These are phyloP conservation scores for Debaryomyces udenii DNA, from an alignment of 1,139 yeast species.

Conservation along the genomic window DNA sequence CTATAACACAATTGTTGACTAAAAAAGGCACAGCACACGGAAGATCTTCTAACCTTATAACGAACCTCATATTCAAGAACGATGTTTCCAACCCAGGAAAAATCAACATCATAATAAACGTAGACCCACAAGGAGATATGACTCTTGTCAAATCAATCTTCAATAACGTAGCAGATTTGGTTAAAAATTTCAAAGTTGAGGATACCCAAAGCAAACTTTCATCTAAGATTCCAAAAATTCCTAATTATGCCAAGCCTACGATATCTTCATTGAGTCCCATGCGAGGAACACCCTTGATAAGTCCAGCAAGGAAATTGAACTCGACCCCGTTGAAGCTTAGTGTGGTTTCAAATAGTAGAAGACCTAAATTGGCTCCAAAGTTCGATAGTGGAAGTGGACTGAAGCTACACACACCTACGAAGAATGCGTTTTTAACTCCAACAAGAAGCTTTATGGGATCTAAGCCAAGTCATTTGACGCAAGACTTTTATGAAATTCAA, in stretches of 20 bases:
- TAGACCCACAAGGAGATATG: constrained; percentile 32
- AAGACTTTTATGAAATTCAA: constrained; percentile 13
- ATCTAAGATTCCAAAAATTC: constrained; percentile 15
- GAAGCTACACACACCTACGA: constrained; percentile 7
- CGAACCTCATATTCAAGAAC: constrained; percentile 32
- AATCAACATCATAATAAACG: constrained; percentile 29
- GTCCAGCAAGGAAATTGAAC: constrained; percentile 6
- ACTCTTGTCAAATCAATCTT: constrained; percentile 31
- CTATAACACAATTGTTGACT: constrained; percentile 32
- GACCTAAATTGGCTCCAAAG: constrained; percentile 8
- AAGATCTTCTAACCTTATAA: constrained; percentile 31
- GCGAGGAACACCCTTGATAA: constrained; percentile 4
- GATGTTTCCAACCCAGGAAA: constrained; percentile 12
- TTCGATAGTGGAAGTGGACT: not conserved
- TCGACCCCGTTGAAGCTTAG: constrained; percentile 8
- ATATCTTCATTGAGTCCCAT: constrained; percentile 25
- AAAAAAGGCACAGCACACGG: constrained; percentile 14
- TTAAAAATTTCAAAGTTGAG: constrained; percentile 23
- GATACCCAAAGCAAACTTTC: constrained; percentile 11
- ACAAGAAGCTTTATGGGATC: not conserved
- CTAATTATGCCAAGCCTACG: constrained; percentile 39
- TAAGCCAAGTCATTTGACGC: constrained; percentile 7
- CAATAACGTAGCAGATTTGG: constrained; percentile 28
- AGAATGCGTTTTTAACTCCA: constrained; percentile 2
- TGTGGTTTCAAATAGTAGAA: not conserved